Evolutionary conservation across 2,329 filamentous ascomycete genomes (phyloP).

Genomic region (Cercospora berteroae): DNA sequence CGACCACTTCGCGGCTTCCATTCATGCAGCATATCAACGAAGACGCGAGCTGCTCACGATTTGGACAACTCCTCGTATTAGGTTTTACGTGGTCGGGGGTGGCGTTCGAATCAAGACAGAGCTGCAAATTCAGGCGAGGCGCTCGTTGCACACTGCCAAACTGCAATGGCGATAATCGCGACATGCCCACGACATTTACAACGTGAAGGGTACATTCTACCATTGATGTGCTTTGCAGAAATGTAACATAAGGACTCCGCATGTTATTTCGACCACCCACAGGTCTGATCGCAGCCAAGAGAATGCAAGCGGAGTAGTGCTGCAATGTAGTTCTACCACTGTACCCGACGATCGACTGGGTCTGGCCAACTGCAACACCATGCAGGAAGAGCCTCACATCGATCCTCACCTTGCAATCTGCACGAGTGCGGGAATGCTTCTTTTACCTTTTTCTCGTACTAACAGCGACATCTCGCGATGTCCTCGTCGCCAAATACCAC

Average conservation of each 20-base stretch:
- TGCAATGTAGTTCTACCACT: not conserved
- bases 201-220: no score
- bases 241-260: not conserved
- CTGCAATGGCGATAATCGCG: not conserved
- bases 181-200: not conserved
- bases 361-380: not conserved
- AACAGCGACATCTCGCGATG: not conserved
- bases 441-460: not conserved
- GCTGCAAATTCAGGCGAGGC: not conserved
- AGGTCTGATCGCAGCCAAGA: not conserved
- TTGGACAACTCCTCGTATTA: not conserved
- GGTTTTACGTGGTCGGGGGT: not conserved
- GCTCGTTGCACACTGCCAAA: not conserved
- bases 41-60: not conserved
- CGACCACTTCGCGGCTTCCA: not conserved
- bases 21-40: not conserved
- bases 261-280: not conserved
- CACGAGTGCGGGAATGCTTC: not conserved
- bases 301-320: not conserved
- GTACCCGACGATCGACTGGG: not conserved
- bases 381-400: not conserved
- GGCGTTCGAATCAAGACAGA: not conserved
- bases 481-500: not conserved
- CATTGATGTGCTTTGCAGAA: not conserved
- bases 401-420: not conserved